phyloP scores from a whole-genome alignment of 306 rosid genomes.

The Dryas alaskensis region DNA sequence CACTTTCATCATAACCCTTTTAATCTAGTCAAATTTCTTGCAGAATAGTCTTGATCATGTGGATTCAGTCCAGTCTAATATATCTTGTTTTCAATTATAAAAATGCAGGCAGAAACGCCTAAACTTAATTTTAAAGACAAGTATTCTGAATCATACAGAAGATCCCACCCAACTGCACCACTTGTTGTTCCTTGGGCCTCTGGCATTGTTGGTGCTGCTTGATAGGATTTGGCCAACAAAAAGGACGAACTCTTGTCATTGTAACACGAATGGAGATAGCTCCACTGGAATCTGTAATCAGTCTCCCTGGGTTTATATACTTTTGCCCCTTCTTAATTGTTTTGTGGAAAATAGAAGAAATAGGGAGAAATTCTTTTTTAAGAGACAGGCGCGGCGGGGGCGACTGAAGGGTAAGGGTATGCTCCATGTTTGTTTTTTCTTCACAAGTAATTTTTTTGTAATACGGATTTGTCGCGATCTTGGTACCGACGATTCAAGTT shows the following conservation, averaged over 20 bases:
- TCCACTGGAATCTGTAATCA: slow-evolving; percentile 20
- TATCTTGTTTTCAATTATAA: slow-evolving; percentile 9
- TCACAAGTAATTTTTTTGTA: slow-evolving; percentile 21
- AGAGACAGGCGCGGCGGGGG: neutral
- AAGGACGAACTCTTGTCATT: slow-evolving; percentile 5
- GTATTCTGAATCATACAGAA: slow-evolving; percentile 69
- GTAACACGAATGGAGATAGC: slow-evolving; percentile 19
- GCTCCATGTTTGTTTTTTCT: neutral
- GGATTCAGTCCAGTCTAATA: slow-evolving; percentile 19
- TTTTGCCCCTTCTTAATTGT: slow-evolving; percentile 25
- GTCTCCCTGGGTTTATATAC: slow-evolving; percentile 24
- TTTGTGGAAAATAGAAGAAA: slow-evolving; percentile 11
- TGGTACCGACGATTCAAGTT: slow-evolving; percentile 12
- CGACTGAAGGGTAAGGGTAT: neutral
- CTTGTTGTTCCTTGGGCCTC: slow-evolving; percentile 79
- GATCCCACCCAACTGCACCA: slow-evolving; percentile 62
- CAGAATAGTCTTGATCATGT: slow-evolving; percentile 1
- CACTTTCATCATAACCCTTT: slow-evolving; percentile 8
- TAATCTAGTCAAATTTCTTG: neutral
- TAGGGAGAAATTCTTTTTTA: slow-evolving; percentile 17
- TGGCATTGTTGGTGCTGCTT: slow-evolving; percentile 46
- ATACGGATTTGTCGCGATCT: slow-evolving; percentile 15
- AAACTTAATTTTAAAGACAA: slow-evolving; percentile 63
- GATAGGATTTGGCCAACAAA: slow-evolving; percentile 21
- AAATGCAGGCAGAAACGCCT: slow-evolving; percentile 73